Evolutionary conservation across 805 yeast species (phyloP).

Genomic region (Candida caryicola): DNA sequence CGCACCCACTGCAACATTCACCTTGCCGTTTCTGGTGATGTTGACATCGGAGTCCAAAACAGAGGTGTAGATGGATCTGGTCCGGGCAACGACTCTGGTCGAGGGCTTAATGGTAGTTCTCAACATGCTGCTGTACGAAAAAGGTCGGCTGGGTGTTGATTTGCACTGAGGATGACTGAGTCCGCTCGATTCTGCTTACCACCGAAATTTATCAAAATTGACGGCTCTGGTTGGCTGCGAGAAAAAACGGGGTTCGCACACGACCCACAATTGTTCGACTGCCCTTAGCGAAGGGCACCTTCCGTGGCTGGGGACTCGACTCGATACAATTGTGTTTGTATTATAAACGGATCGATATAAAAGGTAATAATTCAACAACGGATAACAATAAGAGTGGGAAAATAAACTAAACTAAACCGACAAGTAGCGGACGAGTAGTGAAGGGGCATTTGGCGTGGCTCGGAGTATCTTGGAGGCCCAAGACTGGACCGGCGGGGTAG

Average conservation of each 20-base stretch:
- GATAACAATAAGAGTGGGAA: conserved; percentile 1
- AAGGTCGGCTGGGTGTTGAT: too few relatives aligned
- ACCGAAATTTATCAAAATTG: conserved; percentile 12
- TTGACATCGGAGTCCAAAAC: conserved; percentile 57
- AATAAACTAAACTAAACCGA: too few relatives aligned
- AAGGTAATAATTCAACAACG: not conserved
- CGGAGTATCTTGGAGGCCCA: too few relatives aligned
- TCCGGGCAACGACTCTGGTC: conserved; percentile 4
- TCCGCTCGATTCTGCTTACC: not conserved
- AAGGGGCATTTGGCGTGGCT: too few relatives aligned
- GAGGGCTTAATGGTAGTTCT: conserved; percentile 8
- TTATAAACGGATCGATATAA: conserved; percentile 1
- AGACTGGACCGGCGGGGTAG: too few relatives aligned
- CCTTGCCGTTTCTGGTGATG: conserved; percentile 74
- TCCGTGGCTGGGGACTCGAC: too few relatives aligned
- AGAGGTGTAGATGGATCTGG: conserved; percentile 38
- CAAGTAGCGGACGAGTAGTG: too few relatives aligned
- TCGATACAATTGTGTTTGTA: too few relatives aligned
- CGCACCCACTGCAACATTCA: conserved; percentile 64
- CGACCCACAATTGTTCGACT: too few relatives aligned
- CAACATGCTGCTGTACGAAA: conserved; percentile 12
- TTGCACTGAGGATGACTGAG: too few relatives aligned
- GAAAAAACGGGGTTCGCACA: conserved; percentile 11
- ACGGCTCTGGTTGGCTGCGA: conserved; percentile 30
- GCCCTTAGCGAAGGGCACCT: too few relatives aligned